Base-by-base conservation (phyloP, 2,329 filamentous ascomycete genomes). In the Colletotrichum sublineola region DNA sequence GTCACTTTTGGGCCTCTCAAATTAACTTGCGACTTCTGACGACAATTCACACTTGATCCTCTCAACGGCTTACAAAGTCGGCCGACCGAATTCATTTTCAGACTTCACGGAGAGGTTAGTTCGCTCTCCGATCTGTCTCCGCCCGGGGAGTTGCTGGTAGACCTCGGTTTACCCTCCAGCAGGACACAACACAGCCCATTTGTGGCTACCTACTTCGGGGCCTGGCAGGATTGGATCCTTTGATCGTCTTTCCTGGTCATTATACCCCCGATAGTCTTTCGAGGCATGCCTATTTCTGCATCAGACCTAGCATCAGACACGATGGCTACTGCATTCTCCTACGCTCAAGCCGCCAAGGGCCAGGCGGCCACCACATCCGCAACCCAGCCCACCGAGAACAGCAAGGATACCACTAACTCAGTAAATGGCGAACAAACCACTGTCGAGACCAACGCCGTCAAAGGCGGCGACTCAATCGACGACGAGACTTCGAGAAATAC, bases 271-370 rank as follows among this genome's bases (percentile, higher is more conserved):
- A 64, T 56, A 64, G 55, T 66, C 44, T 60, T 66, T 61, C 29
- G 46, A 71, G 50, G 68, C 72, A 69, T 75, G 73, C 56, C 72
- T 63, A 73, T 73, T 44, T 50, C 24, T 67, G 65, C 55, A 62
- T 52, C 73, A 68, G 55, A 63, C 52, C 40, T 64, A 57, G 42
- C 66, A 53, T 66, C 64, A 68, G 74, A 77, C 76, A 77, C 77
- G 62, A 90, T 90, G 88, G 87, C 88, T 75, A 81, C 82, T 71
- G 77, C 90, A 44, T 97, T 98, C 81, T 98, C 96, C 73, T 98
- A 98, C 83, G 96, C 96, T 78, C 95, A 97, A 88, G 96, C 96
- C 80, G 96, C 96, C 73, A 96, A 96, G 83, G 94, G 95, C 79
- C 89, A 92, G 78, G 84, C 89, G 68, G 79, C 86, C 65, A 79